Percentiles rank a stretch among this genome's conserved stretches.
Evolutionary conservation across 2,329 filamentous ascomycete species (phyloP).

Genomic region (Rhytidhysteron rufulum): DNA sequence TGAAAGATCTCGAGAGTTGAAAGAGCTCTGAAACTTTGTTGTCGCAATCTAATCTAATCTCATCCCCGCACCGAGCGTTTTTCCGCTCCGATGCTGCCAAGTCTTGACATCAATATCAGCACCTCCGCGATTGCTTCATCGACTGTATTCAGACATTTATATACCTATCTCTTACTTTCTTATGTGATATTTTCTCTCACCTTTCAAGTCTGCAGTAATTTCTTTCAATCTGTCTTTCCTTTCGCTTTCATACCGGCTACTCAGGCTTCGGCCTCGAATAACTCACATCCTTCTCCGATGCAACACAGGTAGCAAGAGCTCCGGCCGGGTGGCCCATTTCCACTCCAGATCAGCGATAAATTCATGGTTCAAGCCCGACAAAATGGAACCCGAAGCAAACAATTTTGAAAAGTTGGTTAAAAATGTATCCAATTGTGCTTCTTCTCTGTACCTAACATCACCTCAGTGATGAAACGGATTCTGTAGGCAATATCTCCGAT

Average conservation of each 20-base stretch:
- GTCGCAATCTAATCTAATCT: no score
- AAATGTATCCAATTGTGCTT: no score
- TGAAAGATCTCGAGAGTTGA: no score
- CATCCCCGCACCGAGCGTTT: not conserved
- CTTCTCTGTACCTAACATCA: not conserved
- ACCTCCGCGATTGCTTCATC: no score
- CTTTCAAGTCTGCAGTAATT: not conserved
- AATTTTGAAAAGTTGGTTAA: no score
- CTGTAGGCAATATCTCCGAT: slow-evolving; percentile 12
- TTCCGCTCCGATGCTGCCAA: not conserved
- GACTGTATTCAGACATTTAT: no score
- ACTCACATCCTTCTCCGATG: slow-evolving; percentile 36
- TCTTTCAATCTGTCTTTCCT: slow-evolving; percentile 43
- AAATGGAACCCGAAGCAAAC: not conserved
- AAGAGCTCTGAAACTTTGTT: no score
- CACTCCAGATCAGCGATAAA: slow-evolving; percentile 17
- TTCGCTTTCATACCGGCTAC: slow-evolving; percentile 31
- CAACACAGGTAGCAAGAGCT: slow-evolving; percentile 37
- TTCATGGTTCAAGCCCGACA: slow-evolving; percentile 17
- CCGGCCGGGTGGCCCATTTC: slow-evolving; percentile 42
- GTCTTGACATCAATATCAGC: not conserved
- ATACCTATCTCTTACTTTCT: no score
- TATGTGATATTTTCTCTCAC: not conserved
- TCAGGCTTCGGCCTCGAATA: slow-evolving; percentile 47
- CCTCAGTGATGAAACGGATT: not conserved